Evolutionary conservation across 768 basidiomycete species (phyloP).

Genomic region (Lentinula lateritia): DNA sequence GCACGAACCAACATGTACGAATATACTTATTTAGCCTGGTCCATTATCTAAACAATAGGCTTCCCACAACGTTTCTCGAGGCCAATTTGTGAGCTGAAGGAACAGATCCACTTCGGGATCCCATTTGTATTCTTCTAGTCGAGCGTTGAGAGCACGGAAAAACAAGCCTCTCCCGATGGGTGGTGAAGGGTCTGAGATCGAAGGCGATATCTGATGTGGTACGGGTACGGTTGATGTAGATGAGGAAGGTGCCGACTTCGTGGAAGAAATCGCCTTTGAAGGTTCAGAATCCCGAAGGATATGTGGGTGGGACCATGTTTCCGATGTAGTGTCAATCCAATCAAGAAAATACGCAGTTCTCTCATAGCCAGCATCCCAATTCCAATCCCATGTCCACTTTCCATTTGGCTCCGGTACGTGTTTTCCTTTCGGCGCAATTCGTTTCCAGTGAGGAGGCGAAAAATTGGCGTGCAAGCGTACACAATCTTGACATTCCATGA

Average conservation of each 20-base stretch:
- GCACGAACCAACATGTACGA: too few species aligned
- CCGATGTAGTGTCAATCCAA: conserved; percentile 35
- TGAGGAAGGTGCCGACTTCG: background rate
- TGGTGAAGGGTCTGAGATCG: background rate
- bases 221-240: background rate
- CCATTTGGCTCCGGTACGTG: background rate
- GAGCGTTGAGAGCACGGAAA: background rate
- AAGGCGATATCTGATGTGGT: too few species aligned
- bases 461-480: conserved; percentile 58
- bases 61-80: background rate
- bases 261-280: background rate
- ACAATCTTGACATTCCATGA: conserved; percentile 43
- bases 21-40: too few species aligned
- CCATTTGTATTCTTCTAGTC: background rate
- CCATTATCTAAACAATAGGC: background rate
- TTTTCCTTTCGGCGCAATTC: conserved; percentile 16
- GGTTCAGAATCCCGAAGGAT: background rate
- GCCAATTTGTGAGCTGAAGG: background rate
- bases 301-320: background rate
- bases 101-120: background rate
- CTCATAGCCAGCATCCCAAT: conserved; percentile 76
- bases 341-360: conserved; percentile 71
- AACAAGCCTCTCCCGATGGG: background rate
- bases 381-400: conserved; percentile 23
- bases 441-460: conserved; percentile 68